Conservation (phyloP, 169 alveolate species). For the Plasmodium ovale region DNA sequence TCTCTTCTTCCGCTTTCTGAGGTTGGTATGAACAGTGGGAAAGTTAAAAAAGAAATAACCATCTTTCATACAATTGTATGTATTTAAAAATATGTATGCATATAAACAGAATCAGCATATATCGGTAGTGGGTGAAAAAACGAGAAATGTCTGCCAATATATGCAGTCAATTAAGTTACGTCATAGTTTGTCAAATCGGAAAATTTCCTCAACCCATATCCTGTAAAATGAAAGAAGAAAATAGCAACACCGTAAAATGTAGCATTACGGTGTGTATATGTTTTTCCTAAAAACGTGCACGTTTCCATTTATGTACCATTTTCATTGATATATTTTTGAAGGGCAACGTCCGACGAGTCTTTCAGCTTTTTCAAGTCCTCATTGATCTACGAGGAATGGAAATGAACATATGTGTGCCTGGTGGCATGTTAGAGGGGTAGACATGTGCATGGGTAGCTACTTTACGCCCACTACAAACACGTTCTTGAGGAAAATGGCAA, state of each 20-base stretch:
- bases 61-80: neutral
- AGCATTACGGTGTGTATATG: neutral
- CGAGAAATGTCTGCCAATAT: neutral
- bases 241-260: neutral
- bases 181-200: slow-evolving; percentile 20
- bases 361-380: slow-evolving; percentile 52
- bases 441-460: neutral
- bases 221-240: slow-evolving; percentile 8
- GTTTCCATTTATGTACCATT: slow-evolving; percentile 4
- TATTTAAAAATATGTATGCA: neutral
- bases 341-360: slow-evolving; percentile 25
- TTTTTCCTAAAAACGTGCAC: neutral
- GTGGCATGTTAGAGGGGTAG: neutral
- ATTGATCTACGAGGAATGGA: slow-evolving; percentile 9
- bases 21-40: neutral
- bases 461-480: neutral
- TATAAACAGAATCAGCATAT: too few relatives aligned
- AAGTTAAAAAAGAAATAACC: neutral
- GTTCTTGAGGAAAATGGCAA: neutral
- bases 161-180: neutral
- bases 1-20: slow-evolving; percentile 7
- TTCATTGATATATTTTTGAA: slow-evolving; percentile 65
- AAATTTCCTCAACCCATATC: slow-evolving; percentile 11
- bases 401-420: neutral
- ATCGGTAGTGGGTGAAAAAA: too few relatives aligned